Percentiles rank a stretch among this genome's conserved stretches.
These are phyloP conservation scores for Ensete ventricosum DNA, from an alignment of 176 grass and related monocot genomes.

Conservation along the genomic window DNA sequence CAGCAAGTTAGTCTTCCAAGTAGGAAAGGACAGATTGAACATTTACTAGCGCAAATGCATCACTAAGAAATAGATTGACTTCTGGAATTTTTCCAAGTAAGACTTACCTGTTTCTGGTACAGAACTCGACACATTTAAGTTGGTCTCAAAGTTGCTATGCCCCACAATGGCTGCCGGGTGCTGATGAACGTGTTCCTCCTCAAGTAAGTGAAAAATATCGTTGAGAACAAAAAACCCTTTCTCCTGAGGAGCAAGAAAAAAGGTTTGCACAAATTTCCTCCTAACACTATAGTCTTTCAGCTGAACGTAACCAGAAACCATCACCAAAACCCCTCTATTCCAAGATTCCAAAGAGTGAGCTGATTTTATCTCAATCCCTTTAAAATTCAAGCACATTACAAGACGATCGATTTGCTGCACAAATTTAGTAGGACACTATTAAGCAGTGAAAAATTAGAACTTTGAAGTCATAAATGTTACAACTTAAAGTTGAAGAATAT, in stretches of 20 bases:
- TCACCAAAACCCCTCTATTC: conserved; percentile 32
- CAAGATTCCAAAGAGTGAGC: conserved; percentile 72
- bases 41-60: conserved; percentile 1
- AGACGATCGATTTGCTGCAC: conserved; percentile 70
- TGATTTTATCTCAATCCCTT: conserved; percentile 71
- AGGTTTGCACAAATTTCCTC: conserved; percentile 74
- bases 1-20: not conserved
- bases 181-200: conserved; percentile 54
- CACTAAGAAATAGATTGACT: not conserved
- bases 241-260: conserved; percentile 76
- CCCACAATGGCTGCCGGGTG: conserved; percentile 23
- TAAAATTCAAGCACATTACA: conserved; percentile 54
- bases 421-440: not conserved
- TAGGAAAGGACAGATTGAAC: not conserved
- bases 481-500: not conserved
- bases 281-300: conserved; percentile 38
- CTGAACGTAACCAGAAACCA: conserved; percentile 82
- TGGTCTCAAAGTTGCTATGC: conserved; percentile 18
- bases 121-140: conserved; percentile 28
- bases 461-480: not conserved
- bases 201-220: conserved; percentile 78
- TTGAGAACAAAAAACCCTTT: conserved; percentile 70
- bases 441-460: not conserved
- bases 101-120: conserved; percentile 31
- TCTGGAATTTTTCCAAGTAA: not conserved